Evolutionary conservation across 202 grass and related monocot species (phyloP).

Genomic region (Digitaria exilis): DNA sequence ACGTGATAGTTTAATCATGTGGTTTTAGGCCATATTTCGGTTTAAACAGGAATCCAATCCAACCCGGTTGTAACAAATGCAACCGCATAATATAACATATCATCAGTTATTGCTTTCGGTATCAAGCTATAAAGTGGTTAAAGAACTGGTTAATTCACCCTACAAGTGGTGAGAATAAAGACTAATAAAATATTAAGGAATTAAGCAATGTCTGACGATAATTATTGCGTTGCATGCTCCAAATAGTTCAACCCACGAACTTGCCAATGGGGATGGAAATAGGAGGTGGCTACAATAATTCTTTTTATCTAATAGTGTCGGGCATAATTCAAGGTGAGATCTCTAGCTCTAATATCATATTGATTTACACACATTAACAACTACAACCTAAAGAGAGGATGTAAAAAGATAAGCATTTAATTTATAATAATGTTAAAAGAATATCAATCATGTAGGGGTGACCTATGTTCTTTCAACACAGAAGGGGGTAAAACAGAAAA

Average conservation of each 20-base stretch:
- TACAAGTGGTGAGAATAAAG: not conserved
- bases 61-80: too few relatives aligned
- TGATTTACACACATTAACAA: too few relatives aligned
- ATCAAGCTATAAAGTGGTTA: not conserved
- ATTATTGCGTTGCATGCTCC: too few relatives aligned
- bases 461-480: not conserved
- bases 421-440: not conserved
- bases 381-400: too few relatives aligned
- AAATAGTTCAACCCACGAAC: too few relatives aligned
- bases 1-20: not conserved
- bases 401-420: too few relatives aligned
- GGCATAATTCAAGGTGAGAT: too few relatives aligned
- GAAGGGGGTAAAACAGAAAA: not conserved
- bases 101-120: not conserved
- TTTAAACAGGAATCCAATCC: not conserved
- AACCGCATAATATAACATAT: conserved; percentile 19
- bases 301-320: too few relatives aligned
- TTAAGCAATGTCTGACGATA: not conserved
- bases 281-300: too few relatives aligned
- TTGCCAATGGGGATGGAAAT: too few relatives aligned
- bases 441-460: not conserved
- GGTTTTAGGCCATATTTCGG: not conserved
- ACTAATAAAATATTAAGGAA: not conserved
- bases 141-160: not conserved
- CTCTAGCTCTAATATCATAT: too few relatives aligned